A percentile compares a stretch with the other conserved stretches of the same genome.
Conservation (phyloP, 495 filamentous ascomycete species). For the Penicillium subrubescens region DNA sequence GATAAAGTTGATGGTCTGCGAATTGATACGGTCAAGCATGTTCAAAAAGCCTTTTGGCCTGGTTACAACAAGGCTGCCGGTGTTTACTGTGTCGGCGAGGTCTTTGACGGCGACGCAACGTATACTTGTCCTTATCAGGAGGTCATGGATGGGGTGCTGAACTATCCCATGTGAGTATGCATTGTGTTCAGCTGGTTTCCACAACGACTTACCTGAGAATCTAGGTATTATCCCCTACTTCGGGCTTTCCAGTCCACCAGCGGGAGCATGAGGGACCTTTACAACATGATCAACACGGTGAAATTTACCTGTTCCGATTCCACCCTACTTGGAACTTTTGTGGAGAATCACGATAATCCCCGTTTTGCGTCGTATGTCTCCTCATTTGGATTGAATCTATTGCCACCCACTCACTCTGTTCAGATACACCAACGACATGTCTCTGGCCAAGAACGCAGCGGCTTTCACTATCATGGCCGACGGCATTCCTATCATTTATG, state of each 20-base stretch:
- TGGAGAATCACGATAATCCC: constrained; percentile 78
- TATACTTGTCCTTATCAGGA: constrained; percentile 69
- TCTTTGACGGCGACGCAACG: constrained; percentile 60
- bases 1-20: constrained; percentile 70
- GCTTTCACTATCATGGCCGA: constrained; percentile 72
- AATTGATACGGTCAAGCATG: constrained; percentile 74
- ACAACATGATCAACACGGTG: constrained; percentile 59
- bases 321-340: constrained; percentile 69
- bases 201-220: not conserved
- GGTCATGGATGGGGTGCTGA: constrained; percentile 61
- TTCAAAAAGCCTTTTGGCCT: constrained; percentile 70
- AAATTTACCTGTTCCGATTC: constrained; percentile 59
- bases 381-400: too few relatives aligned
- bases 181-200: not conserved
- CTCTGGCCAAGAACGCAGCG: constrained; percentile 68
- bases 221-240: constrained; percentile 58
- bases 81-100: constrained; percentile 72
- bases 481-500: constrained; percentile 66
- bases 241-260: constrained; percentile 61
- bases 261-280: constrained; percentile 60
- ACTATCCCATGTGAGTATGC: constrained; percentile 56
- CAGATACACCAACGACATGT: constrained; percentile 51
- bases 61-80: constrained; percentile 65
- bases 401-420: not conserved
- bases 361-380: constrained; percentile 59